phyloP scores from a whole-genome alignment of 768 basidiomycete species.

The Suillus variegatus region DNA sequence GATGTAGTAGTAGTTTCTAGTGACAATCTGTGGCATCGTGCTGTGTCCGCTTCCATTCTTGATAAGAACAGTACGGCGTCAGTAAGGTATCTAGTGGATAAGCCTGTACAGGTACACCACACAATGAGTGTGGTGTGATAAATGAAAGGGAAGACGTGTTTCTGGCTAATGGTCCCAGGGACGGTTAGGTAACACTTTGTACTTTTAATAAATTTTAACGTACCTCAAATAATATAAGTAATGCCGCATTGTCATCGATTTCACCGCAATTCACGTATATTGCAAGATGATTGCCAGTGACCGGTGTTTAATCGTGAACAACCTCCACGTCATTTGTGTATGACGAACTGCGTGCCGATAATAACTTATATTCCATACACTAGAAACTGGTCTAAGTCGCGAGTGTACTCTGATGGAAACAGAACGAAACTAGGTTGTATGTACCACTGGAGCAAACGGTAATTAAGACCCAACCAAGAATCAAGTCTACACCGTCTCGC shows the following conservation, averaged over 20 bases:
- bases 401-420: background rate
- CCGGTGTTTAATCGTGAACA: background rate
- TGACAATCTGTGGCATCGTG: background rate
- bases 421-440: background rate
- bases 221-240: background rate
- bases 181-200: too few relatives aligned
- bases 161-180: background rate
- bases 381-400: background rate
- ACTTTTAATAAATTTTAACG: too few relatives aligned
- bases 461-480: background rate
- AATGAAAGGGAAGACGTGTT: background rate
- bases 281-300: background rate
- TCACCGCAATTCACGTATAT: background rate
- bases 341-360: background rate
- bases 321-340: background rate
- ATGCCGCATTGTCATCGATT: background rate
- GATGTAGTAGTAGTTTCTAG: background rate
- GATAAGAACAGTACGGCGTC: background rate
- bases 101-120: background rate
- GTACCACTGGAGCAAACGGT: background rate
- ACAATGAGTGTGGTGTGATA: background rate
- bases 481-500: background rate
- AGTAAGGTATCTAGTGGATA: too few relatives aligned
- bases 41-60: background rate
- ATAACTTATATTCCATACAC: background rate